A percentile compares a stretch with the other conserved stretches of the same genome.
These are phyloP conservation scores for Paspalum vaginatum DNA, from an alignment of 176 grass and related monocot genomes.

Conservation along the genomic window DNA sequence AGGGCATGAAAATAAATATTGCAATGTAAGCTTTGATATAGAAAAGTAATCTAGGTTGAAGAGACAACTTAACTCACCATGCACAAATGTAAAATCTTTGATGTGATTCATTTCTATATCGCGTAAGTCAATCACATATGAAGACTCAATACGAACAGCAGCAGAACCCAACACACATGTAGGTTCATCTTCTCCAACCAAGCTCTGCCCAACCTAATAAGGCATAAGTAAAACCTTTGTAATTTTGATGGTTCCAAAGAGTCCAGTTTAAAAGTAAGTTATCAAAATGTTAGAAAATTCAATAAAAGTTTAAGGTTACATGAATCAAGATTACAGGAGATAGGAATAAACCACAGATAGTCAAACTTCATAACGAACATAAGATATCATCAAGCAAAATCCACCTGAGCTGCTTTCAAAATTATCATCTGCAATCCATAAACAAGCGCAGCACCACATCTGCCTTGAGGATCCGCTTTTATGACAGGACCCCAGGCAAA, in stretches of 20 bases:
- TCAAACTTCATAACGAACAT: slow-evolving; percentile 22
- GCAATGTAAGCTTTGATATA: slow-evolving; percentile 28
- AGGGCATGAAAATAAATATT: slow-evolving; percentile 11
- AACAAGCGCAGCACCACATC: slow-evolving; percentile 78
- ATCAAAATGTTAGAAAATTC: slow-evolving; percentile 1
- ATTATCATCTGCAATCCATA: slow-evolving; percentile 87
- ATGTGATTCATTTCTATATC: slow-evolving; percentile 83
- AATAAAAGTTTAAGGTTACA: slow-evolving; percentile 1
- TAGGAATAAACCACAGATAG: slow-evolving; percentile 16
- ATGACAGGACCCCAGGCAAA: slow-evolving; percentile 88
- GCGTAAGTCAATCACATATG: slow-evolving; percentile 82
- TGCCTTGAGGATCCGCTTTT: slow-evolving; percentile 83
- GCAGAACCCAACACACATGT: slow-evolving; percentile 48
- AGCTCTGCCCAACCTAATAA: slow-evolving; percentile 75
- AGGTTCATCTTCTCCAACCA: slow-evolving; percentile 90
- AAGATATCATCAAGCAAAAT: slow-evolving; percentile 28
- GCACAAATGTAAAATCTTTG: slow-evolving; percentile 95
- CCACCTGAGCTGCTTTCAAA: slow-evolving; percentile 87
- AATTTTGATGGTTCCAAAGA: background rate
- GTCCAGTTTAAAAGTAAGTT: background rate
- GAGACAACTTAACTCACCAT: slow-evolving; percentile 66
- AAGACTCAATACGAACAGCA: slow-evolving; percentile 76
- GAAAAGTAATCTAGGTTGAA: slow-evolving; percentile 5
- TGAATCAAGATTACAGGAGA: slow-evolving; percentile 24
- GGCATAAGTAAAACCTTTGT: slow-evolving; percentile 3